Evolutionary conservation across 2,329 filamentous ascomycete genomes (phyloP), one percentile per base, ranked within the genome.

Genomic region (Graphiopsis chlorocephala): DNA sequence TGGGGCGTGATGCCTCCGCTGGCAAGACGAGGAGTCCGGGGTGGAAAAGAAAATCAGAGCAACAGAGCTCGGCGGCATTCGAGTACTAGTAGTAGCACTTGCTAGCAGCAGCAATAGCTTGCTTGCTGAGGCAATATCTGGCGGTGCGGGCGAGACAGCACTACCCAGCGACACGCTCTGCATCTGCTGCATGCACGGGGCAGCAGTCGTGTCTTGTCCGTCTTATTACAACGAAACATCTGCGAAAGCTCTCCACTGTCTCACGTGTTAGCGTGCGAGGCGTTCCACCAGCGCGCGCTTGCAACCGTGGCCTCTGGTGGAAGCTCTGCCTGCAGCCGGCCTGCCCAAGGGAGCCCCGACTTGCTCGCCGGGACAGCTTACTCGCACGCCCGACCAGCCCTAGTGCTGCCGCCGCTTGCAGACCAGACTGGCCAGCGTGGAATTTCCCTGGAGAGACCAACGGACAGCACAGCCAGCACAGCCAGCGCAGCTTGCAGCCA

Each of bases 171-270:
- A 53, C 50, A 53, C 28, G 17, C 50, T 38, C 33, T 58, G 55
- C 55, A 2, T 25, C 53, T 57, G 56, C 35, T 59, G 57, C 33
- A 45, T 42, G 55, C 55, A 38, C 23, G 55, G 25, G 12, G 48
- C 57, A 28, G 57, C 17, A 8, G 29, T 45, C n/a, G 38, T 60
- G 57, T 60, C 57, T 53, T 60, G 50, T 60, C 50, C 47, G 57
- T 60, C 57, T 53, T 60, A 60, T 60, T 60, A 60, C 57, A 25
- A 47, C 57, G 38, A 60, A 47, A 60, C 57, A 38, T 38, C 55
- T 7, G 23, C 31, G 50, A 58, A 33, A 28, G 33, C 55, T 58
- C 55, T 42, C 55, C 55, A 58, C 55, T 42, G 55, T 58, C 25
- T 42, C 55, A 58, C 23, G 55, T 23, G 11, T 23, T 58, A 58